Evolutionary conservation across 1,284 basidiomycete genomes (phyloP).

Genomic region (Sporisorium scitamineum): DNA sequence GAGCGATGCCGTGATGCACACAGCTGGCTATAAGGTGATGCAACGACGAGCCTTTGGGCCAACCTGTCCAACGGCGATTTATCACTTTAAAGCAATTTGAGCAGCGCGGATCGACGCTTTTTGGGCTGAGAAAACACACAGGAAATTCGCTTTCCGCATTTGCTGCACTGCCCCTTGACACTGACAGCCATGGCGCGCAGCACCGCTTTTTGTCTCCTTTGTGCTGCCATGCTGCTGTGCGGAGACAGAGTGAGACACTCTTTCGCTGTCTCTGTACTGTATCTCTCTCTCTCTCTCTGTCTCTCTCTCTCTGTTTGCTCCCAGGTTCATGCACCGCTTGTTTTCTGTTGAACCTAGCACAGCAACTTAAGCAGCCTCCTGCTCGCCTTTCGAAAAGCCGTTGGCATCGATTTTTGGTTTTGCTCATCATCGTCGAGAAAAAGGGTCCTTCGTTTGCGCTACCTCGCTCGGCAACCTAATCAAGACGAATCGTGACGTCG

Average conservation of each 20-base stretch:
- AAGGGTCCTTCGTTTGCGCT: background rate
- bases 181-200: slow-evolving; percentile 3
- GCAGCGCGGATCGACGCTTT: background rate
- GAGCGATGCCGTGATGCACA: no score
- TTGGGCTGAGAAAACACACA: background rate
- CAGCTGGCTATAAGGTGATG: no score
- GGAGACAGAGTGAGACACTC: background rate
- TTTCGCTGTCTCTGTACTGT: background rate
- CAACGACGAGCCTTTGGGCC: no score
- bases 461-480: slow-evolving; percentile 9
- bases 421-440: slow-evolving; percentile 1
- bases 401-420: background rate
- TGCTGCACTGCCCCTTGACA: slow-evolving; percentile 2
- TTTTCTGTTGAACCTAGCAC: background rate
- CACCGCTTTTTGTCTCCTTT: background rate
- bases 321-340: background rate
- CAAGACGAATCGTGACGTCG: background rate
- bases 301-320: background rate
- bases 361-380: no score
- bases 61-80: slow-evolving; percentile 31
- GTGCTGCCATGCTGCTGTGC: background rate
- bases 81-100: slow-evolving; percentile 1
- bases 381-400: background rate
- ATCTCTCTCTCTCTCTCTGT: background rate
- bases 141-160: background rate